A percentile compares a stretch with the other conserved stretches of the same genome.
Conservation (phyloP, 2,329 filamentous ascomycete genomes). For the Alternaria triticina region DNA sequence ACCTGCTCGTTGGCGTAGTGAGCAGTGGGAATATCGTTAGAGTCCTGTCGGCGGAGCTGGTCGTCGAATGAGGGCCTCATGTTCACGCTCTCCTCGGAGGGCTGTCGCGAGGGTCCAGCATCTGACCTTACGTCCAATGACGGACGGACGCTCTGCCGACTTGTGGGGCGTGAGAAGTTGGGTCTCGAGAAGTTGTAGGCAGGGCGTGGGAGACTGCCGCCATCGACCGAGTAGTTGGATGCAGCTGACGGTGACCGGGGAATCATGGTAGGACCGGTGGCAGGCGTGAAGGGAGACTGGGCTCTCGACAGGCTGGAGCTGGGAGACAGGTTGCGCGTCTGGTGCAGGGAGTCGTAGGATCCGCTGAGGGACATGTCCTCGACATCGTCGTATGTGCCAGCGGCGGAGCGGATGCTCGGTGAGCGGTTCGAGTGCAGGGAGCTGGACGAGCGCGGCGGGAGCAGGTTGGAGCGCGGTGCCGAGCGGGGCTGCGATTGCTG, state of each 20-base stretch:
- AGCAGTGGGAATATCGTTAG: constrained; percentile 60
- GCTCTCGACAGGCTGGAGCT: constrained; percentile 68
- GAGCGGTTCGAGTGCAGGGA: constrained; percentile 40
- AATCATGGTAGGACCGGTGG: constrained; percentile 60
- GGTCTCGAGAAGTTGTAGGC: constrained; percentile 77
- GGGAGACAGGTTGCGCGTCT: constrained; percentile 76
- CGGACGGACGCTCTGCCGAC: constrained; percentile 68
- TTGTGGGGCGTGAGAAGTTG: constrained; percentile 93
- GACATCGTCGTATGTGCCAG: constrained; percentile 69
- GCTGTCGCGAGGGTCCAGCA: constrained; percentile 45
- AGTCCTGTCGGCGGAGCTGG: constrained; percentile 48
- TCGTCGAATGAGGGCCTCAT: constrained; percentile 50
- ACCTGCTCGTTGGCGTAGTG: constrained; percentile 68
- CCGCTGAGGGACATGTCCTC: constrained; percentile 67
- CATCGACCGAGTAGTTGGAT: constrained; percentile 76
- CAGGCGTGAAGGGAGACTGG: constrained; percentile 69
- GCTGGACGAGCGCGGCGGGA: constrained; percentile 50
- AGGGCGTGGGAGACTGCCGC: constrained; percentile 67
- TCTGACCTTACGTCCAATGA: constrained; percentile 46
- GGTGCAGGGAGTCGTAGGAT: constrained; percentile 67
- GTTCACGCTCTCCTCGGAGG: constrained; percentile 44
- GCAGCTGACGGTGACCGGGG: constrained; percentile 82
- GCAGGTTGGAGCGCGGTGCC: constrained; percentile 40
- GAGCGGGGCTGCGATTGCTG: constrained; percentile 22
- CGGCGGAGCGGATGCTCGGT: constrained; percentile 56